Base-by-base conservation (phyloP, 2,329 filamentous ascomycete genomes). In the Aspergillus pseudoterreus region DNA sequence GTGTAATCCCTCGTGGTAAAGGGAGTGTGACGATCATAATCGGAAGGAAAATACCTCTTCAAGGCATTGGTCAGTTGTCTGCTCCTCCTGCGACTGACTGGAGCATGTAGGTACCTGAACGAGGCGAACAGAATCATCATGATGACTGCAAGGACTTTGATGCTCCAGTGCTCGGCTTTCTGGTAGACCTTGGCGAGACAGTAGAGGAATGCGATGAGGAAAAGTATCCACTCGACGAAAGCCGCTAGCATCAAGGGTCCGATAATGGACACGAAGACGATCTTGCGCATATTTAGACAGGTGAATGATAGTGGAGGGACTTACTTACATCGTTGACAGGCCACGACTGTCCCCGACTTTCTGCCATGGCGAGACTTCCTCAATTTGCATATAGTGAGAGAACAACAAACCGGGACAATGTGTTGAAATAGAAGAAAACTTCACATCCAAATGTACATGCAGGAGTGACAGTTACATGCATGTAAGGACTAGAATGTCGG, bases 21-120 rank as follows among this genome's bases (percentile, higher is more conserved):
- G 92, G 92, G 4, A 97, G 78, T 0, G 92, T 97, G 44, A 96
- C 90, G 19, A 96, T 72, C 91, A 97, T 96, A 58, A 96, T 88
- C 0, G 92, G 92, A 24, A 97, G 78, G 71, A 96, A 97, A 35
- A 95, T 87, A 49, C 80, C 79, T 63, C 90, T 94, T 48, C 27
- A 24, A 9, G n/a, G 9, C 15, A 35, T 17, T 51, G 2, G n/a
- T 22, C 42, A 45, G 24, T 39, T 21, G 43, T 19, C 22, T 22
- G 21, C 36, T 43, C 6, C n/a, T 17, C 24, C 32, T n/a, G 47
- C 11, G 22, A 41, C 10, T 39, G 17, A 10, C 14, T 15, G 24
- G 19, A n/a, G 33, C 22, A n/a, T 21, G 24, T 41, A 50, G 78
- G 51, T 80, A 92, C 88, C 92, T 83, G 50, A 96, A 75, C 17